A percentile compares a stretch with the other conserved stretches of the same genome.
Evolutionary conservation across 306 rosid species (phyloP).

Genomic region (Senna tora): DNA sequence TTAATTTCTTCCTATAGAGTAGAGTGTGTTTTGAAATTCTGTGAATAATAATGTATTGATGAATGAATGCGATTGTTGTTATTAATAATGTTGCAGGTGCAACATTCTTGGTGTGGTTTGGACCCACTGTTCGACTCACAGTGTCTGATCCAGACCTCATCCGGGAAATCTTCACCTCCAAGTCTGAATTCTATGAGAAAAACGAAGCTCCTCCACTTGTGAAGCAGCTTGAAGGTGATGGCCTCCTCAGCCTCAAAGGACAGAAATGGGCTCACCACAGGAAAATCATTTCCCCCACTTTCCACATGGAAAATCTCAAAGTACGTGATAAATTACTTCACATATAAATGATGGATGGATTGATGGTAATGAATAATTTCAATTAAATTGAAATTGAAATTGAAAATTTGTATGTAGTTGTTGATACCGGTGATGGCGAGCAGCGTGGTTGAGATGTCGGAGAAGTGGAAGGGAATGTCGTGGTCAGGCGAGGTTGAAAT

Average conservation of each 20-base stretch:
- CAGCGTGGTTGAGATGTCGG: conserved; percentile 80
- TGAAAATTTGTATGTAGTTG: conserved; percentile 46
- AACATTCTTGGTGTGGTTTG: conserved; percentile 94
- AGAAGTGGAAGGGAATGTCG: conserved; percentile 65
- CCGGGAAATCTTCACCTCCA: conserved; percentile 83
- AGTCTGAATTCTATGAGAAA: conserved; percentile 83
- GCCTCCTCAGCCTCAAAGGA: conserved; percentile 92
- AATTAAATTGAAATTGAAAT: too few species aligned
- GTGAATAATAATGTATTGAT: too few species aligned
- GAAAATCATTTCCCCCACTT: conserved; percentile 84
- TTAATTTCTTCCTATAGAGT: too few species aligned
- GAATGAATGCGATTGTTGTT: too few species aligned
- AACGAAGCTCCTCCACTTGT: conserved; percentile 95
- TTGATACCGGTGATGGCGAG: conserved; percentile 81
- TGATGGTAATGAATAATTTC: not conserved
- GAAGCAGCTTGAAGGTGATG: conserved; percentile 95
- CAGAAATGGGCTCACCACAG: conserved; percentile 96
- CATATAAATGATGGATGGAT: too few species aligned
- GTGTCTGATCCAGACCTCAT: conserved; percentile 91
- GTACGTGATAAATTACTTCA: conserved; percentile 35
- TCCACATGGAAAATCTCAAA: conserved; percentile 91
- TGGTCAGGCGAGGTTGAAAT: conserved; percentile 75
- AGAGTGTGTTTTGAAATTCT: too few species aligned
- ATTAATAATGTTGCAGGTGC: conserved; percentile 63
- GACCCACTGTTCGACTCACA: conserved; percentile 80